Conservation (phyloP, 1,139 yeast species). For the Geotrichum reessii region DNA sequence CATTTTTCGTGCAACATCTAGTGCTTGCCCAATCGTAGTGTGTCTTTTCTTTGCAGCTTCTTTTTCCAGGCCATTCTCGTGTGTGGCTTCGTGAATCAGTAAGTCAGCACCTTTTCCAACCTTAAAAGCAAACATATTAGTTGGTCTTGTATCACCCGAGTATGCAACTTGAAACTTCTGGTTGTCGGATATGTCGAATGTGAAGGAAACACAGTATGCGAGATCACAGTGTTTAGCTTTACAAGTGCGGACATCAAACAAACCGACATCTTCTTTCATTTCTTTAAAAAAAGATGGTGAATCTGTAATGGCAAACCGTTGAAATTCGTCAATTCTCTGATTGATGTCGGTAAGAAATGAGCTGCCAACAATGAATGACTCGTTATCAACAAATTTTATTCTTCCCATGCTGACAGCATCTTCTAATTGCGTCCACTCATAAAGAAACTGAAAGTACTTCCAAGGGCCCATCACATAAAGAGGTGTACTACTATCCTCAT, state of each 20-base stretch:
- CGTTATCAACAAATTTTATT: slow-evolving; percentile 59
- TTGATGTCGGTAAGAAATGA: slow-evolving; percentile 21
- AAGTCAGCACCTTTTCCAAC: slow-evolving; percentile 70
- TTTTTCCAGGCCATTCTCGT: slow-evolving; percentile 70
- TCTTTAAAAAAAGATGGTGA: background rate
- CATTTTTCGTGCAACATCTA: slow-evolving; percentile 65
- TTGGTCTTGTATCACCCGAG: slow-evolving; percentile 95
- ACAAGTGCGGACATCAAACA: slow-evolving; percentile 48
- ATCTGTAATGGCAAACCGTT: slow-evolving; percentile 1
- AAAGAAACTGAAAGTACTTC: slow-evolving; percentile 61
- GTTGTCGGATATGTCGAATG: slow-evolving; percentile 35
- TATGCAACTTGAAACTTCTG: slow-evolving; percentile 64
- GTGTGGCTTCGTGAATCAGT: slow-evolving; percentile 86
- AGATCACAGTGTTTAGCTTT: slow-evolving; percentile 80
- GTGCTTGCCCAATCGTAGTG: slow-evolving; percentile 87
- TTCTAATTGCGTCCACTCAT: slow-evolving; percentile 67
- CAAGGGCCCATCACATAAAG: slow-evolving; percentile 66
- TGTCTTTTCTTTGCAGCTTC: slow-evolving; percentile 84
- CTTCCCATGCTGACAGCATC: slow-evolving; percentile 40
- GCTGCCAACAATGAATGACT: slow-evolving; percentile 45
- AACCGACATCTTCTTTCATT: slow-evolving; percentile 8
- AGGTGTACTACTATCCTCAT: slow-evolving; percentile 29
- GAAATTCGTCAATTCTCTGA: background rate
- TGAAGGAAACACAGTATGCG: slow-evolving; percentile 68
- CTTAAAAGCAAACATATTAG: slow-evolving; percentile 48